A percentile compares a stretch with the other conserved stretches of the same genome.
These are phyloP conservation scores for Pouteria campechiana DNA, from an alignment of 179 eudicot species.

Conservation along the genomic window DNA sequence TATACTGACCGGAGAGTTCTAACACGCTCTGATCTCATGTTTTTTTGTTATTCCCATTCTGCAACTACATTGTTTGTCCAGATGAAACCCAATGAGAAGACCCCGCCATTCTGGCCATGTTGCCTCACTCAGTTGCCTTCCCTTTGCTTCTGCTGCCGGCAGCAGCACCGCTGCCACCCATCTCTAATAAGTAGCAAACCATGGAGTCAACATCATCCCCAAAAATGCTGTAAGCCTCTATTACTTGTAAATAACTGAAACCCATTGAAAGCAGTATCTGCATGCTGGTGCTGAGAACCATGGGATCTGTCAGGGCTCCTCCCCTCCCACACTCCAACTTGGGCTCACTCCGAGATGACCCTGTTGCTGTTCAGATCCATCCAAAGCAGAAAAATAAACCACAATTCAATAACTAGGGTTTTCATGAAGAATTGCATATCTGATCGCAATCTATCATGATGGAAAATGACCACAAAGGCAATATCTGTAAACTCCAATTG, in stretches of 20 bases:
- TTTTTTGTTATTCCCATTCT: too few relatives aligned
- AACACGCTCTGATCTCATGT: too few relatives aligned
- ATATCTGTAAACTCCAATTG: not conserved
- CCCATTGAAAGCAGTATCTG: slow-evolving; percentile 89
- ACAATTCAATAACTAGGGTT: not conserved
- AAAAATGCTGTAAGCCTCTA: slow-evolving; percentile 86
- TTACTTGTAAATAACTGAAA: slow-evolving; percentile 78
- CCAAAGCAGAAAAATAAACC: not conserved
- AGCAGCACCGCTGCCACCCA: slow-evolving; percentile 53
- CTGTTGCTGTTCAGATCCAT: slow-evolving; percentile 20
- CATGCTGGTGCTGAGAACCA: slow-evolving; percentile 53
- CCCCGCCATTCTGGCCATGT: too few relatives aligned
- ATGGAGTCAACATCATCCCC: slow-evolving; percentile 94
- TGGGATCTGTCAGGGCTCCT: slow-evolving; percentile 9
- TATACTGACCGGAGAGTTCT: too few relatives aligned
- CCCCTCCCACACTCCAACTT: slow-evolving; percentile 20
- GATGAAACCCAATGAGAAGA: too few relatives aligned
- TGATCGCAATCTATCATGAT: not conserved
- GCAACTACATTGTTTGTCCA: too few relatives aligned
- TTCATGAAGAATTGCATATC: not conserved
- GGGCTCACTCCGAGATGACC: slow-evolving; percentile 48
- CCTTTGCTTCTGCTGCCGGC: slow-evolving; percentile 85
- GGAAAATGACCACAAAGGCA: not conserved
- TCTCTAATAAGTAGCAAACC: slow-evolving; percentile 83
- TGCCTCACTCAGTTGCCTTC: slow-evolving; percentile 77